Percentiles rank a stretch among this genome's conserved stretches.
Conservation (phyloP, 2,329 filamentous ascomycete genomes). For the Phyllosticta citriasiana region DNA sequence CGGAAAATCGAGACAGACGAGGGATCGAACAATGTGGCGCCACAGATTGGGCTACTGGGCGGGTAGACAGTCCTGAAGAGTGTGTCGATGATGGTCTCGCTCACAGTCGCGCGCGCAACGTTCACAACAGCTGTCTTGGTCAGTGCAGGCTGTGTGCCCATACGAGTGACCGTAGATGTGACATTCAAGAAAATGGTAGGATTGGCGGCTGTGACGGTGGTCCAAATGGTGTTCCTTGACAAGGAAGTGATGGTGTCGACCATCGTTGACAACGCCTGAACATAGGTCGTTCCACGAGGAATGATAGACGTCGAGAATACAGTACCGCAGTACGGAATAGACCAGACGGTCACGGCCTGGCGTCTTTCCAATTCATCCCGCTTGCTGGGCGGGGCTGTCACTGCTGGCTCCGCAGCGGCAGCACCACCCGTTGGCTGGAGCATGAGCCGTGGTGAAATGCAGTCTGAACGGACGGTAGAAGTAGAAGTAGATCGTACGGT, state of each 20-base stretch:
- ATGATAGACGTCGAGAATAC: conserved; percentile 2
- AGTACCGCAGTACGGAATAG: conserved; percentile 2
- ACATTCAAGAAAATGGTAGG: background rate
- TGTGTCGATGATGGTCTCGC: background rate
- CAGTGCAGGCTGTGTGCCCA: background rate
- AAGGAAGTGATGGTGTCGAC: conserved; percentile 1
- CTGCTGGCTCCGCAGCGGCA: background rate
- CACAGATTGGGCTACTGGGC: conserved; percentile 1
- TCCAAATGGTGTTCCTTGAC: background rate
- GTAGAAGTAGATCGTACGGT: background rate
- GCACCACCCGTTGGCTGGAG: background rate
- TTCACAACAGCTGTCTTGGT: background rate
- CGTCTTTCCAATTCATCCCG: background rate
- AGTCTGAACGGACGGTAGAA: background rate
- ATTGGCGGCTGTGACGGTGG: background rate
- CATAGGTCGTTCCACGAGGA: background rate
- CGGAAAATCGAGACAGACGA: background rate
- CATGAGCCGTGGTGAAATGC: conserved; percentile 1
- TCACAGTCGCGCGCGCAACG: background rate
- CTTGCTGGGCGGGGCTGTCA: background rate
- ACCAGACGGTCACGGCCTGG: background rate
- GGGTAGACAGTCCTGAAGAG: conserved; percentile 5
- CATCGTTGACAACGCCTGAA: background rate
- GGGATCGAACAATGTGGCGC: background rate
- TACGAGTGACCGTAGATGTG: background rate